Conservation (phyloP, 345 rosid species). For the Carallia pectinifolia region DNA sequence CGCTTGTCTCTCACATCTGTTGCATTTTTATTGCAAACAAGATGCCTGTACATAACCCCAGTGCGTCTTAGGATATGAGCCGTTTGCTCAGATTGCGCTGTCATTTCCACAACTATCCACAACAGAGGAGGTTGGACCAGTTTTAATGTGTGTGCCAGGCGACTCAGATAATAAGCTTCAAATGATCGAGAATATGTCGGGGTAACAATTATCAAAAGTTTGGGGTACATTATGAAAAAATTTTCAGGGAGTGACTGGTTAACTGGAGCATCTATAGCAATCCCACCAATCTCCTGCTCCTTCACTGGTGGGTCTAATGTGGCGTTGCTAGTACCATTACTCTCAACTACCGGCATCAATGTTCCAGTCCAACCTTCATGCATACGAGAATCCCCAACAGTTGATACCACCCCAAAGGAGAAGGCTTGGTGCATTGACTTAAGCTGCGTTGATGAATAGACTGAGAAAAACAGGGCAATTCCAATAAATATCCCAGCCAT, state of each 20-base stretch:
- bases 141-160: constrained; percentile 46
- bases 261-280: constrained; percentile 1
- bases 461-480: constrained; percentile 39
- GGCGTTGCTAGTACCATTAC: constrained; percentile 14
- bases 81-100: constrained; percentile 51
- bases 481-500: constrained; percentile 51
- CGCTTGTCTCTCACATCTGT: constrained; percentile 42
- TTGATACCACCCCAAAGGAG: constrained; percentile 36
- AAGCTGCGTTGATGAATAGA: constrained; percentile 27
- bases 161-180: constrained; percentile 53
- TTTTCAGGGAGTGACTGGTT: constrained; percentile 24
- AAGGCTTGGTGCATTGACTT: constrained; percentile 37
- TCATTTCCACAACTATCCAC: constrained; percentile 70
- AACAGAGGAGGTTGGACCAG: constrained; percentile 53
- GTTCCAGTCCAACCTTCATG: constrained; percentile 19
- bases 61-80: constrained; percentile 51
- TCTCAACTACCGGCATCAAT: constrained; percentile 1
- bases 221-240: constrained; percentile 21
- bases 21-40: constrained; percentile 48
- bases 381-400: constrained; percentile 18
- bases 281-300: constrained; percentile 14
- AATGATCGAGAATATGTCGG: constrained; percentile 37
- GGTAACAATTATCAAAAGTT: constrained; percentile 59
- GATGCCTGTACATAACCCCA: constrained; percentile 60
- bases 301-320: constrained; percentile 18